A percentile compares a stretch with the other conserved stretches of the same genome.
Conservation (phyloP, 805 yeast genomes). For the Grigorovia jiainica region DNA sequence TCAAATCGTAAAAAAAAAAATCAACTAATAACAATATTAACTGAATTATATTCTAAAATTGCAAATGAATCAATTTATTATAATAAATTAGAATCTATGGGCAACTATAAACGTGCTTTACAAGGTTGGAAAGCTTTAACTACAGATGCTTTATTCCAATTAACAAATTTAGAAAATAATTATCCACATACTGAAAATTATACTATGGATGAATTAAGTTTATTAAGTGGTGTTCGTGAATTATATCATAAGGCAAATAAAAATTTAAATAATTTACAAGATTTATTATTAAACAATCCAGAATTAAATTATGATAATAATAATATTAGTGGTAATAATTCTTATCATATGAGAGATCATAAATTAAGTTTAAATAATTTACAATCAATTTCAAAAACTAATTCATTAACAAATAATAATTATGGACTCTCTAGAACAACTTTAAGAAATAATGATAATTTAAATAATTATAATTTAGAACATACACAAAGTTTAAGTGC, state of each 20-base stretch:
- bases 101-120: constrained; percentile 44
- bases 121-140: constrained; percentile 71
- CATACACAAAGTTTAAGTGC: no score
- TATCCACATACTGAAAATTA: constrained; percentile 25
- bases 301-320: constrained; percentile 4
- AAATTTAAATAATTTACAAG: constrained; percentile 32
- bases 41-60: constrained; percentile 51
- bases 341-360: constrained; percentile 1
- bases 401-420: constrained; percentile 1
- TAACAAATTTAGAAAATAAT: constrained; percentile 43
- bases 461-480: constrained; percentile 3
- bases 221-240: constrained; percentile 34
- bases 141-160: constrained; percentile 45
- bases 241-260: constrained; percentile 29
- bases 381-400: constrained; percentile 9
- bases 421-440: constrained; percentile 20
- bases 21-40: constrained; percentile 48
- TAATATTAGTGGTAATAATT: neutral
- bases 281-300: constrained; percentile 8
- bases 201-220: constrained; percentile 37
- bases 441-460: constrained; percentile 17
- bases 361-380: constrained; percentile 17
- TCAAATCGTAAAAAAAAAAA: constrained; percentile 40
- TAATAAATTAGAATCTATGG: constrained; percentile 47
- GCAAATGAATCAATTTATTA: constrained; percentile 52